Evolutionary conservation across 2,329 filamentous ascomycete genomes (phyloP).

Genomic region (Pyricularia sp.): DNA sequence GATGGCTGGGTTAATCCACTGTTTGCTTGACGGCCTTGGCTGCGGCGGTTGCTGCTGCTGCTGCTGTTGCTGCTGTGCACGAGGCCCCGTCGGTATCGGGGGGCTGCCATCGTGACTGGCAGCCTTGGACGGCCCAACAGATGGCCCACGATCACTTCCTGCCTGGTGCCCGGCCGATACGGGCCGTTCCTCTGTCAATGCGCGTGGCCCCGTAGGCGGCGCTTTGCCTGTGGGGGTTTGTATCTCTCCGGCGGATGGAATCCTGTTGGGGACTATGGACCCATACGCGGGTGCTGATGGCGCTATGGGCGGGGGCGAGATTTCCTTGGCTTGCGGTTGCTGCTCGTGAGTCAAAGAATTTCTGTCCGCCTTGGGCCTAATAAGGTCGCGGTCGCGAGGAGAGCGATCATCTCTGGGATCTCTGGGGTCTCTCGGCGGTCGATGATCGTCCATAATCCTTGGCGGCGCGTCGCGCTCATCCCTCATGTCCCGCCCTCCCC

Average conservation of each 20-base stretch:
- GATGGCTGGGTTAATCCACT: conserved; percentile 44
- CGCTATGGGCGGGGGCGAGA: conserved; percentile 43
- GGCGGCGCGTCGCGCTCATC: conserved; percentile 20
- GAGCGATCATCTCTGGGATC: conserved; percentile 37
- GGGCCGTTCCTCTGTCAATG: conserved; percentile 36
- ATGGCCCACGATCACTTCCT: conserved; percentile 22
- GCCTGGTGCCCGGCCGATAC: conserved; percentile 26
- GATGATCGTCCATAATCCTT: not conserved
- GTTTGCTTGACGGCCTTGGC: conserved; percentile 39
- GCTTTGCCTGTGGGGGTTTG: conserved; percentile 28
- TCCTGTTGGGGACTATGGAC: conserved; percentile 34
- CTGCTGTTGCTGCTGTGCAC: conserved; percentile 30
- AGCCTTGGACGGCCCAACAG: conserved; percentile 30
- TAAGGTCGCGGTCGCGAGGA: conserved; percentile 28
- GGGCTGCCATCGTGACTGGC: conserved; percentile 28
- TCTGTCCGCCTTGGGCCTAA: conserved; percentile 38
- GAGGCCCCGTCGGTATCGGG: conserved; percentile 39
- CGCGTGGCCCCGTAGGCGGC: conserved; percentile 40
- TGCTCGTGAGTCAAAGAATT: conserved; percentile 34
- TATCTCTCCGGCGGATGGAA: conserved; percentile 20
- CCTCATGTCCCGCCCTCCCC: conserved; percentile 26
- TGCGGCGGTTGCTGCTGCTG: conserved; percentile 7
- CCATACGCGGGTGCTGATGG: conserved; percentile 47
- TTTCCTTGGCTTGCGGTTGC: conserved; percentile 32
- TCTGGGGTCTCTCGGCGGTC: conserved; percentile 26